Evolutionary conservation across 441 rosid genomes (phyloP).

Genomic region (Metrosideros polymorpha): DNA sequence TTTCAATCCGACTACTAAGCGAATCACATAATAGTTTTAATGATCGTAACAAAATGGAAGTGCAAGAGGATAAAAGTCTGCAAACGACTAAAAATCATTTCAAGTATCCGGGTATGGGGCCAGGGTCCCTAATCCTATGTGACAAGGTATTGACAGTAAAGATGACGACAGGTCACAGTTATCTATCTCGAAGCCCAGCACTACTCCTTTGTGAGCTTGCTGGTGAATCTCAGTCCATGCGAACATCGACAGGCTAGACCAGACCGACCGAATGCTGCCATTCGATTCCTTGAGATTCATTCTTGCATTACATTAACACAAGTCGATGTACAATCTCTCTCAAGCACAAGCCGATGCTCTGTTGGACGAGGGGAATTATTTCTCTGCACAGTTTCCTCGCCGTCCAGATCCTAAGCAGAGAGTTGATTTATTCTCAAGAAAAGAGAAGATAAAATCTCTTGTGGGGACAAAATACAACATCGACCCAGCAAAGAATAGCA

Average conservation of each 20-base stretch:
- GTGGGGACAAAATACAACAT: background rate
- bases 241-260: too few species aligned
- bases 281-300: too few species aligned
- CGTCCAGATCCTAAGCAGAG: background rate
- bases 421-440: background rate
- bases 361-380: background rate
- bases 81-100: background rate
- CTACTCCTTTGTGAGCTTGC: too few species aligned
- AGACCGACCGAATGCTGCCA: too few species aligned
- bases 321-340: background rate
- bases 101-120: fast-evolving
- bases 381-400: background rate
- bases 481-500: background rate
- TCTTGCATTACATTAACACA: background rate
- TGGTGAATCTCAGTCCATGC: too few species aligned
- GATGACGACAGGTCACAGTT: too few species aligned
- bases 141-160: too few species aligned
- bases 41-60: too few species aligned
- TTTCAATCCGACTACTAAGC: background rate
- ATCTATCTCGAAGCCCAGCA: too few species aligned
- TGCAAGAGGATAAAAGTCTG: background rate
- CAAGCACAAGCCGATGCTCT: background rate
- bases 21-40: too few species aligned
- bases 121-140: too few species aligned
- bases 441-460: background rate